Evolutionary conservation across 768 basidiomycete species (phyloP), one percentile per base, ranked within the genome.

Genomic region (Gyrodon lividus): DNA sequence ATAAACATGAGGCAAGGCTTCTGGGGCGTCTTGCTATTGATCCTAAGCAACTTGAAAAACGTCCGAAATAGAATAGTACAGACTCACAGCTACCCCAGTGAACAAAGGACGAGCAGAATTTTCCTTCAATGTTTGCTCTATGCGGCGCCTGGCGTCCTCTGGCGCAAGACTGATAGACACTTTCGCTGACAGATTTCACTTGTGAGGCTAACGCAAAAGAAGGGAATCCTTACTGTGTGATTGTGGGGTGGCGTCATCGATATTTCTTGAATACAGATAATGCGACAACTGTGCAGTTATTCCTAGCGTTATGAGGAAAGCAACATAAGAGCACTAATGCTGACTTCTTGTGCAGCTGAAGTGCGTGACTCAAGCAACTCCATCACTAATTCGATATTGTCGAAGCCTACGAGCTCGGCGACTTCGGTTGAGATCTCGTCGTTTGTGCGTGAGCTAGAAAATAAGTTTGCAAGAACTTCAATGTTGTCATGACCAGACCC

Each of bases 1-100:
- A 66, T 96, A 99, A 10, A 99, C 87, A 72, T 98, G 86, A 0
- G 97, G 97, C 16, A 91, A 78, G 33, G 80, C 64, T 64, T 90
- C 86, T 3, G 81, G 74, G 3, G 72, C 73, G 39, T 75, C 70
- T 59, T 77, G 71, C 84, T 87, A 59, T 20, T 48, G 50, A 20
- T 56, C 28, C 49, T 70, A 30, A 50, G 24, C 4, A 42, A 34
- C 33, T 20, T 7, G n/a, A 9, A 26, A 31, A 22, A 23, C 28
- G 1, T 48, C 10, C n/a, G 17, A 17, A 49, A 44, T 6, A 7
- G 20, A 49, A 44, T 6, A 7, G 20, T 43, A 10, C 14, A 46
- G 30, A 61, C 73, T 58, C 52, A 88, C 89, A 40, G 79, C 74
- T 40, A 70, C 72, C 7, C 73, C 77, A 34, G 77, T 76, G 54